Evolutionary conservation across 495 filamentous ascomycete genomes (phyloP), one percentile per base, ranked within the genome.

Genomic region (Xylaria curta): DNA sequence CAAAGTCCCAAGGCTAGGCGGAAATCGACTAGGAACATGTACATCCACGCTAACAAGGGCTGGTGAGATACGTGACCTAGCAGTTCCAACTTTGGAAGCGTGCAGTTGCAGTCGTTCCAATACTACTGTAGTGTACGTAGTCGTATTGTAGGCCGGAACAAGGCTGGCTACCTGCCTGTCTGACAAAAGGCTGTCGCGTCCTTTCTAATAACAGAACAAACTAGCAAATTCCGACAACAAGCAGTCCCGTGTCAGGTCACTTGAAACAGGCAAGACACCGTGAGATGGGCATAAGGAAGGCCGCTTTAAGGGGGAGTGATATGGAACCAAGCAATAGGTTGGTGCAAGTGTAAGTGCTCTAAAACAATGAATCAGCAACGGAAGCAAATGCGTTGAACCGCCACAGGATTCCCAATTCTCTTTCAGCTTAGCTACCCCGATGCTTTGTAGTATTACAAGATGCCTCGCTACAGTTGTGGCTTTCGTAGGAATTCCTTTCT

Each of bases 41-140:
- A 65, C 42, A 65, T 70, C 38, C n/a, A 49, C 77, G 67, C 75
- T 79, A 79, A 76, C 66, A 74, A 73, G 76, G 75, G 66, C 60
- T 71, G 68, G 65, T 47, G 56, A 76, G 70, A 72, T 76, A 78
- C 76, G 66, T 73, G 47, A 10, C 15, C 46, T 26, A 54, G 42
- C 64, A 28, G 53, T 63, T 38, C 36, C 36, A 38, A 38, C 36
- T 38, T 38, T 38, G 36, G 36, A 38, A 38, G 36, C 36, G 36
- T 38, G 36, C 36, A 38, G 36, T 38, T 38, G 36, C 36, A 24
- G 44, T 42, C 24, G 66, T 42, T 31, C 31, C 38, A 31, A 38
- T 38, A 38, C 38, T 58, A 38, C 63, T 46, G 19, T 15, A 31
- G 15, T n/a, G 42, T 62, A 31, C 19, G 44, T 63, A 63, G 4